These are phyloP conservation scores for Tetrahymena borealis DNA, from an alignment of 73 alveolate genomes.

Conservation along the genomic window DNA sequence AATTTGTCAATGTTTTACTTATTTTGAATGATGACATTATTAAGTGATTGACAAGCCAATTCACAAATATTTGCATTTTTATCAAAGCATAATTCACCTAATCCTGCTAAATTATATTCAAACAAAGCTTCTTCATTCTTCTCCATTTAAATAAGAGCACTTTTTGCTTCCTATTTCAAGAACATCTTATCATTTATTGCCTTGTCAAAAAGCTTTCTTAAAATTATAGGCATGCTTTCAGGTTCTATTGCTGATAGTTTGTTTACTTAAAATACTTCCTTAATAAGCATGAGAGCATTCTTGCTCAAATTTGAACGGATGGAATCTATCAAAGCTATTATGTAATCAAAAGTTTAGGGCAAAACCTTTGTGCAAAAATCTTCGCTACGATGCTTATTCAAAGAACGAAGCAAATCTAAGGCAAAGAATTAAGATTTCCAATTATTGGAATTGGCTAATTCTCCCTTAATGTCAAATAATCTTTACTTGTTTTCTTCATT, in stretches of 20 bases:
- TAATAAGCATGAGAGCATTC: neutral
- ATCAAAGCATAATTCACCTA: neutral
- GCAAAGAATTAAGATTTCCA: neutral
- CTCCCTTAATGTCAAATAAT: neutral
- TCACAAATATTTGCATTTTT: neutral
- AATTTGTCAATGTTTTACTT: neutral
- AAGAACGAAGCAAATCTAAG: neutral
- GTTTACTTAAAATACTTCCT: neutral
- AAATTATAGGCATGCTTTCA: neutral
- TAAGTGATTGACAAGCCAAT: neutral
- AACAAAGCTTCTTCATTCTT: neutral
- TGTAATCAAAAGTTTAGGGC: neutral
- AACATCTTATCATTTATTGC: neutral
- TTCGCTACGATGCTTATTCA: neutral
- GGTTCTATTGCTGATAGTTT: neutral
- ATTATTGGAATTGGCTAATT: neutral
- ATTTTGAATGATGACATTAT: neutral
- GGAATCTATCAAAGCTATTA: neutral
- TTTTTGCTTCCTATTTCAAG: neutral
- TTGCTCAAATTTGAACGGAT: neutral
- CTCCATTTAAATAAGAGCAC: neutral
- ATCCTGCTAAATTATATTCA: neutral
- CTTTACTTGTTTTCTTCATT: neutral
- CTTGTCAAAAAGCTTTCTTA: neutral
- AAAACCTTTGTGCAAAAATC: neutral